These are phyloP conservation scores for Logfia minima DNA, from an alignment of 129 eudicot genomes.

Conservation along the genomic window DNA sequence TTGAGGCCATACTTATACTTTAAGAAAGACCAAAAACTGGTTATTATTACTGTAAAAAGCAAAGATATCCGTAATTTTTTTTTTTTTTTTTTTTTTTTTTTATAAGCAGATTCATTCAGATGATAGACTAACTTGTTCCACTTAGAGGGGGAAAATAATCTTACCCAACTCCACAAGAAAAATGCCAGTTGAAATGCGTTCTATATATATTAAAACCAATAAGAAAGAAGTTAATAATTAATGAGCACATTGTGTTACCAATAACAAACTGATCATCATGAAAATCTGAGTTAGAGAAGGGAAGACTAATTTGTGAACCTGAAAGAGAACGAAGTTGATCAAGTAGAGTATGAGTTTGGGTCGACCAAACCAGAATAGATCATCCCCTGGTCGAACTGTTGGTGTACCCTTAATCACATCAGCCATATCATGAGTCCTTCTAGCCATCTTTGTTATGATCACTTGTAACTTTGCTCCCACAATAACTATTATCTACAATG, in stretches of 20 bases:
- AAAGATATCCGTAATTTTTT: no score
- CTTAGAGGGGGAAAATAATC: slow-evolving; percentile 19
- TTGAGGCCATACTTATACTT: slow-evolving; percentile 54
- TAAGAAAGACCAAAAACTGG: not conserved
- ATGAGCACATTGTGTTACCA: not conserved
- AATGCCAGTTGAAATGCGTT: slow-evolving; percentile 73
- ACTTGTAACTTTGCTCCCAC: slow-evolving; percentile 69
- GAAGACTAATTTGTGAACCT: slow-evolving; percentile 24
- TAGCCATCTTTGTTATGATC: slow-evolving; percentile 65
- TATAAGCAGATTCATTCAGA: not conserved
- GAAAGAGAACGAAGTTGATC: slow-evolving; percentile 62
- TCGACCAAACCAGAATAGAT: slow-evolving; percentile 68
- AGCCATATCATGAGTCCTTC: slow-evolving; percentile 47
- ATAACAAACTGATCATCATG: not conserved
- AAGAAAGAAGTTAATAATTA: not conserved
- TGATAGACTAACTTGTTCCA: not conserved
- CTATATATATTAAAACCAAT: slow-evolving; percentile 32
- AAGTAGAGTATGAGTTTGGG: slow-evolving; percentile 58
- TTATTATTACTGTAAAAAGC: not conserved
- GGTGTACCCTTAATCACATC: slow-evolving; percentile 55
- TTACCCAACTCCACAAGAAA: slow-evolving; percentile 70
- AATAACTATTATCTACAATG: slow-evolving; percentile 44
- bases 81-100: not conserved
- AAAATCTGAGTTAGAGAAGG: no score
- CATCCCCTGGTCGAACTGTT: slow-evolving; percentile 52